Percentiles rank a stretch among this genome's conserved stretches.
phyloP scores from a whole-genome alignment of 1,284 basidiomycete genomes.

The Trichosporon sp. region DNA sequence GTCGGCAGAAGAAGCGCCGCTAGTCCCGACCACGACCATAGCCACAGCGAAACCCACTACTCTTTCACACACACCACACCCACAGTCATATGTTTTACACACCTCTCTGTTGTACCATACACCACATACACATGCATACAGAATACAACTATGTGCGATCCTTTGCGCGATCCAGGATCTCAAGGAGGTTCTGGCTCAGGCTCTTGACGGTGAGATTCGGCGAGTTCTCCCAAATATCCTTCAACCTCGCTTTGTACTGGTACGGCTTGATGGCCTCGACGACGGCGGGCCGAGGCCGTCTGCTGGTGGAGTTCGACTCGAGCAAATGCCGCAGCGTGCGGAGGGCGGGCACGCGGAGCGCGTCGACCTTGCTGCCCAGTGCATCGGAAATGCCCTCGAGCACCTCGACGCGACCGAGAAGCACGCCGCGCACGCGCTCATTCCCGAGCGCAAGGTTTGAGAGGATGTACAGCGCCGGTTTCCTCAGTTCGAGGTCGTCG shows the following conservation, averaged over 20 bases:
- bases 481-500: slow-evolving; percentile 24
- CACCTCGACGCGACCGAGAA: slow-evolving; percentile 42
- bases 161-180: slow-evolving; percentile 40
- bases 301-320: slow-evolving; percentile 43
- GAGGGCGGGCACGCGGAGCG: slow-evolving; percentile 48
- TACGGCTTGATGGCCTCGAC: slow-evolving; percentile 51
- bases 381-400: slow-evolving; percentile 43
- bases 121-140: slow-evolving; percentile 15
- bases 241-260: slow-evolving; percentile 42
- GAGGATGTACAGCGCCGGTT: slow-evolving; percentile 46
- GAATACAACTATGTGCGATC: background rate
- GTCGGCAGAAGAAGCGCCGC: slow-evolving; percentile 33
- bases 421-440: slow-evolving; percentile 41
- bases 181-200: slow-evolving; percentile 35
- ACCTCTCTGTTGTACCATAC: slow-evolving; percentile 1
- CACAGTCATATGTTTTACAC: background rate
- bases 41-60: too few relatives aligned
- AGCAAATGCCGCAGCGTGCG: slow-evolving; percentile 49
- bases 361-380: slow-evolving; percentile 32
- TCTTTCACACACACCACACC: too few relatives aligned
- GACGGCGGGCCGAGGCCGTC: slow-evolving; percentile 44
- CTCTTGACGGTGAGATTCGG: slow-evolving; percentile 37
- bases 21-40: background rate
- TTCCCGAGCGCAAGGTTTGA: slow-evolving; percentile 52
- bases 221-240: slow-evolving; percentile 38